phyloP scores from a whole-genome alignment of 2,329 filamentous ascomycete genomes.

The Endothia cerciana region DNA sequence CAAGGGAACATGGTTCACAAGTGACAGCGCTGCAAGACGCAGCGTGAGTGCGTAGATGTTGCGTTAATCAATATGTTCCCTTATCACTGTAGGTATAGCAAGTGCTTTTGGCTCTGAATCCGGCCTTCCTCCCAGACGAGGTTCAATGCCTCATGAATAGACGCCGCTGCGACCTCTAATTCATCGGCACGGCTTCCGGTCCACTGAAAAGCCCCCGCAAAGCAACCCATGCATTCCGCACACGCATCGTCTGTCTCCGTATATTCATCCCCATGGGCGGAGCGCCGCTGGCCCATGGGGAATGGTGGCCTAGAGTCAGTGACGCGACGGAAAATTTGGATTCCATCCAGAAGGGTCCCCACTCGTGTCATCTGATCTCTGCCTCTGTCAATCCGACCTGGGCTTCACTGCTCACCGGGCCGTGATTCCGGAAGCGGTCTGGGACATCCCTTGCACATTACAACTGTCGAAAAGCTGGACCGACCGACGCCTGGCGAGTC shows the following conservation, averaged over 20 bases:
- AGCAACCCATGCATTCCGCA: neutral
- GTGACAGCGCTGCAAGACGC: neutral
- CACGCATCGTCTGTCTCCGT: neutral
- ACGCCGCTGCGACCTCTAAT: too few species aligned
- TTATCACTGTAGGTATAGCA: neutral
- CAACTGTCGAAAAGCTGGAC: neutral
- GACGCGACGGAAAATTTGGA: constrained; percentile 16
- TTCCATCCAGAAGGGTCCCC: constrained; percentile 15
- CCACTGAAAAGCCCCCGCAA: neutral
- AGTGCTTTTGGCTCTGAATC: neutral
- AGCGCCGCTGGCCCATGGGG: neutral
- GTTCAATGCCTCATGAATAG: too few species aligned
- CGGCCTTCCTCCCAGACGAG: neutral
- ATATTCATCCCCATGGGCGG: neutral
- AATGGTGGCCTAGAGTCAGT: neutral
- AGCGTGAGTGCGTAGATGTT: neutral
- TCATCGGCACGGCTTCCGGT: neutral
- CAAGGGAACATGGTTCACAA: neutral
- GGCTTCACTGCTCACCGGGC: constrained; percentile 4
- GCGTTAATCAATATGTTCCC: neutral
- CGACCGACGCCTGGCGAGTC: neutral
- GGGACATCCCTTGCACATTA: neutral
- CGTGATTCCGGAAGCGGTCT: constrained; percentile 1
- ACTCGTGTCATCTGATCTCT: neutral
- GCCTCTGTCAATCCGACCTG: neutral